Base-by-base conservation (phyloP, 1,284 basidiomycete genomes). In the Chiua sp. region DNA sequence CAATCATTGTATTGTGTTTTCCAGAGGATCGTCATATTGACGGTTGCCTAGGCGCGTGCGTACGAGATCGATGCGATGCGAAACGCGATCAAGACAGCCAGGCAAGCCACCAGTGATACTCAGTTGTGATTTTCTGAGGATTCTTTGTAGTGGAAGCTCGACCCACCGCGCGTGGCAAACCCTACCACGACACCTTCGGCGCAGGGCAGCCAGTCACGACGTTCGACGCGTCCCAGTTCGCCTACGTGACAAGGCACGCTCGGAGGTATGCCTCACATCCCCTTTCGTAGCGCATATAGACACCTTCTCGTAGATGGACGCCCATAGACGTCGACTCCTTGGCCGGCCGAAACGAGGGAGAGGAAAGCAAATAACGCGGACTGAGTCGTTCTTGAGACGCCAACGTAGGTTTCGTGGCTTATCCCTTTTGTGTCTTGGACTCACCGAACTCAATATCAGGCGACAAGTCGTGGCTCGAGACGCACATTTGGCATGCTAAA, bases 401-500 rank as follows among this genome's bases (percentile, higher is more conserved):
- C 91, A 93, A 74, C 73, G 92, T 93, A 62, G 65, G 83, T 73
- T 20, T 30, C 10, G 2, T 51, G 32, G 3, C n/a, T n/a, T n/a
- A 2, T 8, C 22, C 20, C 8, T 20, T 28, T 53, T n/a, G 28
- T 2, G 5, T 42, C 32, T 44, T 15, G 16, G 48, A 32, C 26
- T n/a, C 6, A 15, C 12, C 20, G 7, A 47, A 42, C 28, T 3
- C 51, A 26, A 37, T 49, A 26, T 11, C 60, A 94, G 93, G 79
- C 30, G 82, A 92, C 65, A 97, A 97, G 73, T 78, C 81, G 12
- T 98, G 96, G 96, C 84, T 98, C 0, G 93, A 95, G 70, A 96
- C 94, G 6, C 96, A 98, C 72, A 75, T 97, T 28, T 98, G 94
- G 92, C 96, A 98, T 69, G 91, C 95, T 1, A 98, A 97, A 75